Conservation (phyloP, 352 stramenopile genomes). For the Globisporangium okanoganense region DNA sequence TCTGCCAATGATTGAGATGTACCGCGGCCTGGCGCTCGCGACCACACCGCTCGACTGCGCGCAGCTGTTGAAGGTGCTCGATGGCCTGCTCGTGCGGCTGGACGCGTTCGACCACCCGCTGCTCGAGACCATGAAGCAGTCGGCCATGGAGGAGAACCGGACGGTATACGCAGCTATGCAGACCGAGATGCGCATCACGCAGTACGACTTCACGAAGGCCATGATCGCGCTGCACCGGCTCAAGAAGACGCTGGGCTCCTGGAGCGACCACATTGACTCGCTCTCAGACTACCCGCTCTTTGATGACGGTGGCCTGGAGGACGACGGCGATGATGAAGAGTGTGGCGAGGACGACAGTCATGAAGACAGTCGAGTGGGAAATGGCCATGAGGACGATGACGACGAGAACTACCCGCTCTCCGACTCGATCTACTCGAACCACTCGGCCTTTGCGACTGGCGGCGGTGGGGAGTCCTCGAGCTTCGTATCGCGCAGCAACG, state of each 20-base stretch:
- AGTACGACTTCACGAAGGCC: conserved; percentile 77
- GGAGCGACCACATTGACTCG: conserved; percentile 79
- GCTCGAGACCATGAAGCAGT: conserved; percentile 63
- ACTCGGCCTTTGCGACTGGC: conserved; percentile 21
- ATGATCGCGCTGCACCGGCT: conserved; percentile 72
- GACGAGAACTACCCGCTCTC: conserved; percentile 43
- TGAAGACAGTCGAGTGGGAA: conserved; percentile 1
- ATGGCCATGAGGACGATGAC: not conserved
- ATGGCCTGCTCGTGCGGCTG: conserved; percentile 49
- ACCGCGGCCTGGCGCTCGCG: conserved; percentile 52
- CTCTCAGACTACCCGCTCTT: conserved; percentile 78
- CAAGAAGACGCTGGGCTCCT: conserved; percentile 56
- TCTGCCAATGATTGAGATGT: conserved; percentile 66
- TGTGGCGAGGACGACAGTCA: conserved; percentile 19
- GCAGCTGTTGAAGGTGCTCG: conserved; percentile 40
- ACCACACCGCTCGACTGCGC: conserved; percentile 50
- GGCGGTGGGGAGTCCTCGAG: conserved; percentile 12
- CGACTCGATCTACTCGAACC: conserved; percentile 64
- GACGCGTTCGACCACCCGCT: conserved; percentile 68
- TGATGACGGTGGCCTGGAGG: conserved; percentile 28
- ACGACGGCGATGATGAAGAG: conserved; percentile 10
- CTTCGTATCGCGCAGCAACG: conserved; percentile 19
- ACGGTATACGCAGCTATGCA: conserved; percentile 63
- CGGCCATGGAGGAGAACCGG: conserved; percentile 64
- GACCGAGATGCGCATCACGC: conserved; percentile 57